Evolutionary conservation across 1,284 basidiomycete species (phyloP), one percentile per base, ranked within the genome.

Genomic region (Pterula multifida): DNA sequence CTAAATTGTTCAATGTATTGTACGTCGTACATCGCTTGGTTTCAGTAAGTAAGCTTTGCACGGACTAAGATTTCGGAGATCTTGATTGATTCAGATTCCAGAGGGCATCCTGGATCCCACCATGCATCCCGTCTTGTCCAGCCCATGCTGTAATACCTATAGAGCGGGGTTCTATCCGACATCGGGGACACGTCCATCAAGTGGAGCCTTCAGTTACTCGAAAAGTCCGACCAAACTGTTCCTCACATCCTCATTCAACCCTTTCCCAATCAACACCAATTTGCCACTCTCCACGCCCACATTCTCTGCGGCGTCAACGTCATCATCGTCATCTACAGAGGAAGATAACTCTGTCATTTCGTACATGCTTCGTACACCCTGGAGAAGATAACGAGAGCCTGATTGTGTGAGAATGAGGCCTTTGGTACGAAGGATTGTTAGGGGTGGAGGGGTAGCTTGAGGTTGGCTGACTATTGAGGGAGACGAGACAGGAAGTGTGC

Each of bases 331-430:
- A 3, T 22, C 42, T 3, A 32, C 23, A 65, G 62, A 52, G 13
- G 39, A 11, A 42, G 39, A n/a, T n/a, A 81, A 65, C 51, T 72
- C 66, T 1, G 69, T 67, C 17, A 93, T 73, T 56, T 96, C 92
- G 60, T 92, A 95, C 63, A 94, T 72, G 57, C 72, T 88, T 54
- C 85, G 71, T 11, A 96, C 92, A 2, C 91, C 92, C 60, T 96
- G 92, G 28, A 95, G 65, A 49, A 94, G 77, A 57, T 78, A 79
- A 51, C 75, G 73, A 51, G 73, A 67, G 3, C 82, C 84, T 0
- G 66, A 66, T 0, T 70, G 63, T 2, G 72, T 63, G 2, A 67
- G 59, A 56, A 91, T 79, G 28, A 90, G 70, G 4, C 90, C 91
- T 63, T 95, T 95, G 57, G 87, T 90, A 13, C 92, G 77, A 12